These are phyloP conservation scores for Gillenia trifoliata DNA, from an alignment of 306 rosid species.

Conservation along the genomic window DNA sequence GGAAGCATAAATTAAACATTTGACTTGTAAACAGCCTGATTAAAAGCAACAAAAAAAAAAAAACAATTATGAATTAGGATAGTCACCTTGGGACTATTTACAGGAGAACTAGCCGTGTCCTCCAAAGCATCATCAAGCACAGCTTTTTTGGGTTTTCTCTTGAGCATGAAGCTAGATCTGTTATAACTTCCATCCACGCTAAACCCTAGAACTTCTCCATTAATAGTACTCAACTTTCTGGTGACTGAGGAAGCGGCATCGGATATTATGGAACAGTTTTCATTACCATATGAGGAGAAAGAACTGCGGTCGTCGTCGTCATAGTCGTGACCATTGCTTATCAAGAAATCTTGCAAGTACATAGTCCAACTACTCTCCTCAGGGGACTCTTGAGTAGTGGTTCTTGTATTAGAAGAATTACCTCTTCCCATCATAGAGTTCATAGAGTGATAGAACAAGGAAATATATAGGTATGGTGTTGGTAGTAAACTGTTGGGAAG, in stretches of 20 bases:
- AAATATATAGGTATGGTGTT: neutral
- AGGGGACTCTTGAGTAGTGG: conserved; percentile 17
- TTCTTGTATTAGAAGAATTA: conserved; percentile 19
- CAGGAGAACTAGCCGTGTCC: conserved; percentile 90
- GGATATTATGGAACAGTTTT: conserved; percentile 28
- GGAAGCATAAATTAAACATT: neutral
- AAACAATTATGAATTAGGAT: neutral
- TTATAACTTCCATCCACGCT: conserved; percentile 4
- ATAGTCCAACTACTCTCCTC: conserved; percentile 88
- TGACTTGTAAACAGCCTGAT: neutral
- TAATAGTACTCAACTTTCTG: conserved; percentile 5
- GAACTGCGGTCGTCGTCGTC: neutral
- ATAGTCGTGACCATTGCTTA: conserved; percentile 2
- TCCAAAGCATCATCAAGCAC: conserved; percentile 66
- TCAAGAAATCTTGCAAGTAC: conserved; percentile 67
- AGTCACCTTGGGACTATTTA: conserved; percentile 60
- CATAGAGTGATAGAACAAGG: conserved; percentile 18
- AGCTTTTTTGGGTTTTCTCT: conserved; percentile 37
- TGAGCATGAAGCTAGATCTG: conserved; percentile 39
- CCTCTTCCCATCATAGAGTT: conserved; percentile 30
- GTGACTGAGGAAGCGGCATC: conserved; percentile 45
- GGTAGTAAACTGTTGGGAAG: neutral
- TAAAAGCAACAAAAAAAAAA: neutral
- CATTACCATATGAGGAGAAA: conserved; percentile 20
- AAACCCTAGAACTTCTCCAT: conserved; percentile 12